Evolutionary conservation across 768 basidiomycete genomes (phyloP), one percentile per base, ranked within the genome.

Genomic region (Macrocybe gigantea): DNA sequence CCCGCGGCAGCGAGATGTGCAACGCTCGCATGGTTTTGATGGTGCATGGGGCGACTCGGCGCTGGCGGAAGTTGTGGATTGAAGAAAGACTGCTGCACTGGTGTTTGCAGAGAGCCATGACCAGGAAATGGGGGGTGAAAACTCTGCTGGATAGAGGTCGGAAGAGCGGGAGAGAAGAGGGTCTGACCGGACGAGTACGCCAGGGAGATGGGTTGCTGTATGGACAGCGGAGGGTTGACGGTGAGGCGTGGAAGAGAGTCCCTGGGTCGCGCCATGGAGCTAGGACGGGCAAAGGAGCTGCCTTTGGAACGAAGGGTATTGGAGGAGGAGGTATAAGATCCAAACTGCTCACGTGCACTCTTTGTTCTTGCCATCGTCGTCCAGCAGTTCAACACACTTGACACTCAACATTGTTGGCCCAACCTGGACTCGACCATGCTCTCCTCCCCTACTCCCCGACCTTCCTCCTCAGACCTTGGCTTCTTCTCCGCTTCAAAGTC

Each of bases 51-150:
- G 36, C 79, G 77, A 40, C 63, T 69, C 1, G 81, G 81, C 1
- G 73, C 71, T 29, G 64, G 68, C 22, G 77, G 75, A 5, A 73
- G 74, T 33, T 69, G 73, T 1, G 66, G 69, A 33, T 70, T 67
- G 51, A 85, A 86, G 65, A 82, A 85, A 13, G 78, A 22, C 2
- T 22, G 61, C 59, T 88, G 87, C 71, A 88, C 80, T 39, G 86
- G 87, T 4, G 85, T 87, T 60, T 85, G 86, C 44, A 87, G 65
- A 41, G 77, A 54, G 48, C 67, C 73, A 48, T 56, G 64, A 52
- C 71, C 64, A 33, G 77, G 77, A 52, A 76, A 78, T 0, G 74
- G 62, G 0, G 82, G 78, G 52, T 78, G 80, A 64, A 79, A 82
- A 38, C 73, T 65, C 22, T 75, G 75, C 55, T 79, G 79, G 15